A percentile compares a stretch with the other conserved stretches of the same genome.
Evolutionary conservation across 352 stramenopile species (phyloP).

Genomic region (Phytophthora palmivora): DNA sequence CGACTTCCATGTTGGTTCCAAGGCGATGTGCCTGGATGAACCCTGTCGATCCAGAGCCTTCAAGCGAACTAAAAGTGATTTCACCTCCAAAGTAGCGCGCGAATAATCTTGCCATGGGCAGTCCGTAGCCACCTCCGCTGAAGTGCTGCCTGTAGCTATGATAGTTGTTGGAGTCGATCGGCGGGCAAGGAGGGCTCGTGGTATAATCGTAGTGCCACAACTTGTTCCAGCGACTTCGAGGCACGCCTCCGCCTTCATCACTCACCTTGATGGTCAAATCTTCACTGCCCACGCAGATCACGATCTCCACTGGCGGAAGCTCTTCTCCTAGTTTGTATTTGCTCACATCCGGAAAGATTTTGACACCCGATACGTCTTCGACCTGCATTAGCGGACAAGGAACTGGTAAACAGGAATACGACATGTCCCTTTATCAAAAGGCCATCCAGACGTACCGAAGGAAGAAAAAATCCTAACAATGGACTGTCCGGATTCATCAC

Average conservation of each 20-base stretch:
- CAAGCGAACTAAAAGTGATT: constrained; percentile 98
- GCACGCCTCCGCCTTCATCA: constrained; percentile 98
- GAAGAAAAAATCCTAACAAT: constrained; percentile 78
- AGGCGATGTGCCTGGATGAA: constrained; percentile 86
- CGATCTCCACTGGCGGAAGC: constrained; percentile 95
- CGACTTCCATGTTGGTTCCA: constrained; percentile 75
- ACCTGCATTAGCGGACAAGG: constrained; percentile 16
- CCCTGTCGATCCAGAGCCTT: constrained; percentile 97
- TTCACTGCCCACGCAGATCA: constrained; percentile 97
- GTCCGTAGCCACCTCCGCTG: constrained; percentile 95
- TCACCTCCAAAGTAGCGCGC: constrained; percentile 99
- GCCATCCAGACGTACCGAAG: constrained; percentile 42
- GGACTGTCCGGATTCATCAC: constrained; percentile 76
- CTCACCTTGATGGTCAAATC: constrained; percentile 98
- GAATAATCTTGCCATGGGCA: constrained; percentile 94
- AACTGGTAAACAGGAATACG: neutral
- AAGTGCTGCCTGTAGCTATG: constrained; percentile 89
- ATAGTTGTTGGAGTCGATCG: constrained; percentile 67
- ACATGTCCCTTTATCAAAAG: neutral
- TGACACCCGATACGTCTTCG: constrained; percentile 70
- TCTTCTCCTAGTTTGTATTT: constrained; percentile 67
- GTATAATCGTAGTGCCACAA: constrained; percentile 99
- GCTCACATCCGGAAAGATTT: constrained; percentile 77
- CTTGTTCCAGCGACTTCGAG: constrained; percentile 95
- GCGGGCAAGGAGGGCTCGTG: constrained; percentile 85